Evolutionary conservation across 768 basidiomycete species (phyloP).

Genomic region (Cubamyces sp.): DNA sequence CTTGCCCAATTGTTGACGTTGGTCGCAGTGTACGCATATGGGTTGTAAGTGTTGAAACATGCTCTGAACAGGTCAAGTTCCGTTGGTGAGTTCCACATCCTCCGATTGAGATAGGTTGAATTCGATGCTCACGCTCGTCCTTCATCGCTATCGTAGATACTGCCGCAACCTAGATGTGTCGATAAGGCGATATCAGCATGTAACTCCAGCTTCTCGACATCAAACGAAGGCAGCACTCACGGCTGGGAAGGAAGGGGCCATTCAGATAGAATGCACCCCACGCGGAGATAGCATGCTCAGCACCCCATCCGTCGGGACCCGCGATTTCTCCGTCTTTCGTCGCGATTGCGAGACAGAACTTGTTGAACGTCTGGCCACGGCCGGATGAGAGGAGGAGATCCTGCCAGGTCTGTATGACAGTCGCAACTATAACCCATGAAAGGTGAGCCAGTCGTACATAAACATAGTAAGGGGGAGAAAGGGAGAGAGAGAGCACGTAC

Average conservation of each 20-base stretch:
- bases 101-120: background rate
- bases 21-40: constrained; percentile 53
- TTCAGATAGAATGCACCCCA: constrained; percentile 64
- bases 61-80: constrained; percentile 25
- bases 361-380: constrained; percentile 48
- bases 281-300: constrained; percentile 60
- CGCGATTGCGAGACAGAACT: constrained; percentile 71
- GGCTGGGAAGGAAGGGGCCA: constrained; percentile 49
- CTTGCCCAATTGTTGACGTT: constrained; percentile 56
- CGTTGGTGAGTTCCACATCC: background rate
- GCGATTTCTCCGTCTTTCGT: constrained; percentile 61
- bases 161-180: constrained; percentile 47
- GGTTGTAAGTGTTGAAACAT: constrained; percentile 48
- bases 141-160: no score
- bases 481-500: constrained; percentile 34
- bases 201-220: no score
- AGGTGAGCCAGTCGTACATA: background rate
- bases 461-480: no score
- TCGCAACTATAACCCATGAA: constrained; percentile 33
- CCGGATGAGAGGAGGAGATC: constrained; percentile 54
- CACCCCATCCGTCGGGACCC: constrained; percentile 59
- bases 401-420: constrained; percentile 74
- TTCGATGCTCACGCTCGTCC: constrained; percentile 28
- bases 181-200: background rate
- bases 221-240: background rate